These are phyloP conservation scores for Thymus quinquecostatus DNA, from an alignment of 257 asterid genomes.

Conservation along the genomic window DNA sequence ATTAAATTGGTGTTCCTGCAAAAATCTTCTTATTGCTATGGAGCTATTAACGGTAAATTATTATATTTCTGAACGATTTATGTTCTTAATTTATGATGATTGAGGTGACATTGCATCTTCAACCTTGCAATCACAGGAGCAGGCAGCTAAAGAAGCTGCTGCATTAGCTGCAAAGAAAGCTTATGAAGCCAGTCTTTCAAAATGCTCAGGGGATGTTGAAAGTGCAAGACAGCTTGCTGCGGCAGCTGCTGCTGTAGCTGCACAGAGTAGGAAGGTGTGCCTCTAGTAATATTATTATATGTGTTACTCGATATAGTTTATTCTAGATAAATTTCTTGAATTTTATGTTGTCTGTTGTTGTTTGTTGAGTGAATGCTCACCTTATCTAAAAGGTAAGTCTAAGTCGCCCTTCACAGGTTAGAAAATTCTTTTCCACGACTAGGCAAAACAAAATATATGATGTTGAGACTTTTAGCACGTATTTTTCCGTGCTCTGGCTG, in stretches of 20 bases:
- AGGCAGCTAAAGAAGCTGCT: slow-evolving; percentile 80
- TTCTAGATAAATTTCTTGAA: slow-evolving; percentile 16
- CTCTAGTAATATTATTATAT: slow-evolving; percentile 8
- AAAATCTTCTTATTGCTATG: neutral
- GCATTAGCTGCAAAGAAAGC: slow-evolving; percentile 59
- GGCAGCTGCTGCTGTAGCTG: slow-evolving; percentile 59
- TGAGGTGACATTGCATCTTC: slow-evolving; percentile 18
- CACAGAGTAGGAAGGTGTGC: slow-evolving; percentile 63
- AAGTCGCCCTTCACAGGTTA: neutral
- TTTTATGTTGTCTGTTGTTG: neutral
- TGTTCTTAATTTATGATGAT: neutral
- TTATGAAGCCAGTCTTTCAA: slow-evolving; percentile 46
- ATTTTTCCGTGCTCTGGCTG: neutral
- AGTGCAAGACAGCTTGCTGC: slow-evolving; percentile 67
- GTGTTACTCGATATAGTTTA: slow-evolving; percentile 9
- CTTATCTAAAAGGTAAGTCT: slow-evolving; percentile 14
- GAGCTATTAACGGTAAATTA: slow-evolving; percentile 2
- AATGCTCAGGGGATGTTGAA: slow-evolving; percentile 58
- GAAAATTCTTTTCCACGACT: neutral
- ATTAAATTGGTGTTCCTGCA: too few relatives aligned
- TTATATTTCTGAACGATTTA: neutral
- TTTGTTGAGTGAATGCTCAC: neutral
- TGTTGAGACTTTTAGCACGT: neutral
- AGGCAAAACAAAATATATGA: neutral
- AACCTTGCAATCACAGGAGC: slow-evolving; percentile 57